A percentile compares a stretch with the other conserved stretches of the same genome.
phyloP scores from a whole-genome alignment of 192 early-diverging fungal genomes.

The Umbelopsis ramanniana region DNA sequence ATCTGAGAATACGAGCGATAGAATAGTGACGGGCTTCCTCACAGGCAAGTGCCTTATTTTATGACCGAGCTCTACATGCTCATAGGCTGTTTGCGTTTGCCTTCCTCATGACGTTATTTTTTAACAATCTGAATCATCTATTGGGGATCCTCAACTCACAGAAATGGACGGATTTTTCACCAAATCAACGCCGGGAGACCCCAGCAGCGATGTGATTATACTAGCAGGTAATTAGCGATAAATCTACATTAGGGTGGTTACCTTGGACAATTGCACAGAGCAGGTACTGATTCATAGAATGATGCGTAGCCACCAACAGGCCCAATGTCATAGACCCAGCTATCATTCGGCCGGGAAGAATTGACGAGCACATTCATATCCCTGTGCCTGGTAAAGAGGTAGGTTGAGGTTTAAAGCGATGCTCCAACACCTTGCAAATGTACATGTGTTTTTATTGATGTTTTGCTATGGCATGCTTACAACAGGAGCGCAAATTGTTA shows the following conservation, averaged over 20 bases:
- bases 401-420: neutral
- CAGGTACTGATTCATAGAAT: neutral
- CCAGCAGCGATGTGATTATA: constrained; percentile 64
- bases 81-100: too few relatives aligned
- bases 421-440: neutral
- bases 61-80: neutral
- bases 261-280: too few relatives aligned
- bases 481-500: constrained; percentile 60
- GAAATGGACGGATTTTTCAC: constrained; percentile 81
- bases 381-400: constrained; percentile 61
- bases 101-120: too few relatives aligned
- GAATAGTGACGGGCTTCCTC: constrained; percentile 88
- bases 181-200: constrained; percentile 23
- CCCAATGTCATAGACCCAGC: constrained; percentile 78
- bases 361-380: constrained; percentile 79
- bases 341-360: constrained; percentile 81
- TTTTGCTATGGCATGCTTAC: neutral
- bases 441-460: neutral
- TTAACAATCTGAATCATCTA: too few relatives aligned
- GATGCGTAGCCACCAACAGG: constrained; percentile 71
- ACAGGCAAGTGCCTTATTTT: constrained; percentile 50
- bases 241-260: neutral
- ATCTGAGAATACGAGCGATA: constrained; percentile 81
- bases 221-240: constrained; percentile 60
- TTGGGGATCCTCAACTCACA: constrained; percentile 31